Evolutionary conservation across 352 stramenopile species (phyloP).

Genomic region (Pythium volutum): DNA sequence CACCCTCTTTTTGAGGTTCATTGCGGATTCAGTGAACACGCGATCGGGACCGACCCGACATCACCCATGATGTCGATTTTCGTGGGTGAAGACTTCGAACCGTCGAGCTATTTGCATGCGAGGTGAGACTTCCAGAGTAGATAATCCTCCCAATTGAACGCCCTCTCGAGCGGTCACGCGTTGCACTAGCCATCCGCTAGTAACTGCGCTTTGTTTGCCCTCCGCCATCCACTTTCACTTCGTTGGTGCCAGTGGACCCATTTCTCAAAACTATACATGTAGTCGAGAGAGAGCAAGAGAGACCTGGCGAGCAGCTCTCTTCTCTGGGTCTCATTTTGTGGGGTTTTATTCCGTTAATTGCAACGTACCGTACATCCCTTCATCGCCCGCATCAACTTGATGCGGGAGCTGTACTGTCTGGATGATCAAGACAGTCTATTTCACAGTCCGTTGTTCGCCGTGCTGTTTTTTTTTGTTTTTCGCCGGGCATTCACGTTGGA

Average conservation of each 20-base stretch:
- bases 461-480: too few relatives aligned
- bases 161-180: neutral
- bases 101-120: too few relatives aligned
- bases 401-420: too few relatives aligned
- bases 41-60: neutral
- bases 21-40: conserved; percentile 10
- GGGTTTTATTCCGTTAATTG: neutral
- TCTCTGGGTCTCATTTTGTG: neutral
- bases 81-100: neutral
- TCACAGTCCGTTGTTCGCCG: too few relatives aligned
- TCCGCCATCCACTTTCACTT: neutral
- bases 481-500: too few relatives aligned
- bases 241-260: conserved; percentile 4
- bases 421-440: too few relatives aligned
- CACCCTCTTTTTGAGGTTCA: conserved; percentile 12
- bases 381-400: neutral
- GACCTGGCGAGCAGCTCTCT: conserved; percentile 13
- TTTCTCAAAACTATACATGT: neutral
- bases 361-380: neutral
- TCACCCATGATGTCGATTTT: neutral
- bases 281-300: neutral
- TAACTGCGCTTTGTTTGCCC: neutral
- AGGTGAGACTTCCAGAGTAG: too few relatives aligned
- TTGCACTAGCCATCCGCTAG: neutral
- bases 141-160: neutral